Evolutionary conservation across 345 rosid genomes (phyloP).

Genomic region (Syzygium aqueum): DNA sequence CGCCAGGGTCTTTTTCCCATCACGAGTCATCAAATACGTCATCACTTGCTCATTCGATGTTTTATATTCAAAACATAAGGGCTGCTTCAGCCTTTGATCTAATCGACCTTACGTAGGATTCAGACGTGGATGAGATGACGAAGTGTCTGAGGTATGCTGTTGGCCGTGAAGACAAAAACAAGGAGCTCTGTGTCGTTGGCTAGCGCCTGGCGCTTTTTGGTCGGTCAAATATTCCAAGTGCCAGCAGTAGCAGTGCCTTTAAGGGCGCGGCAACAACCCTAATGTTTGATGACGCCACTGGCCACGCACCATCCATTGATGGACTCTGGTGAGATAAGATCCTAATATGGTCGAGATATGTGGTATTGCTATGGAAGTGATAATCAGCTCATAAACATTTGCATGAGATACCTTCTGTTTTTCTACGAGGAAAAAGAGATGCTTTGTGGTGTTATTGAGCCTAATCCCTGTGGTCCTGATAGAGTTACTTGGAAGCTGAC

Average conservation of each 20-base stretch:
- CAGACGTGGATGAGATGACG: not conserved
- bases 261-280: not conserved
- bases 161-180: not conserved
- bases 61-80: too few relatives aligned
- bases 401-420: not conserved
- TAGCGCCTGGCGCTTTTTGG: not conserved
- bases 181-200: not conserved
- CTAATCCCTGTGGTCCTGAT: not conserved
- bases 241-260: not conserved
- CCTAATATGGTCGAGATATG: not conserved
- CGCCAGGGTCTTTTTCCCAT: not conserved
- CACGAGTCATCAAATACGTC: not conserved
- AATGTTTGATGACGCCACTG: not conserved
- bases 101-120: not conserved
- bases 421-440: not conserved
- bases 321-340: not conserved
- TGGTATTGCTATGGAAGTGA: not conserved
- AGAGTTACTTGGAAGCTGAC: not conserved
- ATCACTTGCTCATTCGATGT: too few relatives aligned
- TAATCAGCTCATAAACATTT: not conserved
- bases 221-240: not conserved
- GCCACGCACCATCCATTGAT: not conserved
- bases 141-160: not conserved
- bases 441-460: not conserved
- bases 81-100: not conserved